Percentiles rank a stretch among this genome's conserved stretches.
Evolutionary conservation across 1,139 yeast species (phyloP).

Genomic region (Meyerozyma athensensis): DNA sequence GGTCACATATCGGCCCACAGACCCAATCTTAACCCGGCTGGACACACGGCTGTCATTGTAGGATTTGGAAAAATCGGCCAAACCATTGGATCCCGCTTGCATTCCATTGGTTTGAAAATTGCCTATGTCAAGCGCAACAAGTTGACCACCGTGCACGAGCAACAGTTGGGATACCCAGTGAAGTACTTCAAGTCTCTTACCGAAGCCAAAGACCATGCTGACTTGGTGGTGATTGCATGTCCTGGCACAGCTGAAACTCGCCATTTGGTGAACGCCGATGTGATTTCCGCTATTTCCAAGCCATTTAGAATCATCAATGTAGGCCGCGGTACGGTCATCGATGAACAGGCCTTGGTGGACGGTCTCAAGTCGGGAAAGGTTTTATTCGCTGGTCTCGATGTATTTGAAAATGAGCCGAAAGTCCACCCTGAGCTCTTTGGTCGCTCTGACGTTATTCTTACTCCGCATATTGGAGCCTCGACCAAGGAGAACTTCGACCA

Average conservation of each 20-base stretch:
- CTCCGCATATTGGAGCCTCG: slow-evolving; percentile 78
- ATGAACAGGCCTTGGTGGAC: slow-evolving; percentile 64
- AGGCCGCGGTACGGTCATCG: slow-evolving; percentile 70
- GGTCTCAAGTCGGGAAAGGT: slow-evolving; percentile 69
- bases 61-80: slow-evolving; percentile 81
- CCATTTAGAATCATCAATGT: slow-evolving; percentile 69
- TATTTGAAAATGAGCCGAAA: slow-evolving; percentile 64
- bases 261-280: slow-evolving; percentile 47
- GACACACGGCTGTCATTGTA: slow-evolving; percentile 60
- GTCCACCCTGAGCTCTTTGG: slow-evolving; percentile 48
- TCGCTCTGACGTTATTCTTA: slow-evolving; percentile 65
- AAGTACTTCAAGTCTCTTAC: slow-evolving; percentile 33
- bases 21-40: slow-evolving; percentile 44
- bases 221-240: slow-evolving; percentile 61
- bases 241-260: slow-evolving; percentile 62
- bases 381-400: slow-evolving; percentile 75
- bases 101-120: slow-evolving; percentile 61
- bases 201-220: slow-evolving; percentile 36
- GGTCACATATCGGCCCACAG: slow-evolving; percentile 43
- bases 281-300: slow-evolving; percentile 43
- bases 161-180: slow-evolving; percentile 39
- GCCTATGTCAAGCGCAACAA: slow-evolving; percentile 57
- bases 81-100: slow-evolving; percentile 53
- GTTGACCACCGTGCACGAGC: slow-evolving; percentile 34
- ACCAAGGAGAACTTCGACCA: slow-evolving; percentile 47